Evolutionary conservation across 176 grass and related monocot genomes (phyloP).

Genomic region (Eragrostis curvula): DNA sequence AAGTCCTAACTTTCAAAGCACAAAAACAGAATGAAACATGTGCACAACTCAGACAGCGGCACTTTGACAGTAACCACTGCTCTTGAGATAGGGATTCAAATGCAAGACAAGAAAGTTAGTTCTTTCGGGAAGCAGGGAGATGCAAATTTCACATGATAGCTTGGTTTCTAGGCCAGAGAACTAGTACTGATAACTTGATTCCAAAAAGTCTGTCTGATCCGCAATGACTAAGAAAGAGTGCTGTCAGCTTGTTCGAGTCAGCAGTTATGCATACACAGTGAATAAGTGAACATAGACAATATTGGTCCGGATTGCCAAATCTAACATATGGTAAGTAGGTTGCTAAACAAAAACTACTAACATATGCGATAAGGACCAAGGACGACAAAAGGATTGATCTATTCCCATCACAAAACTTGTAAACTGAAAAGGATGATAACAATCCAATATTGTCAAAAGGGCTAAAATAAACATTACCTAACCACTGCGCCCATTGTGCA

Average conservation of each 20-base stretch:
- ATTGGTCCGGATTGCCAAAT: constrained; percentile 6
- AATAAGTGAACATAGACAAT: neutral
- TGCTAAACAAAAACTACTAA: neutral
- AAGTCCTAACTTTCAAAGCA: constrained; percentile 4
- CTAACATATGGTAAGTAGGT: neutral
- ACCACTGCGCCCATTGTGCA: constrained; percentile 89
- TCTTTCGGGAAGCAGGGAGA: neutral
- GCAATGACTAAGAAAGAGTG: neutral
- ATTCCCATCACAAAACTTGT: constrained; percentile 4
- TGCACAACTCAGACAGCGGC: neutral
- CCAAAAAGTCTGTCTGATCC: neutral
- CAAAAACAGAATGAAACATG: neutral
- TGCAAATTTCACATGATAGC: neutral
- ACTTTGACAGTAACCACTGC: neutral
- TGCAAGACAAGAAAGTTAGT: neutral
- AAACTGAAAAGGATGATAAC: neutral
- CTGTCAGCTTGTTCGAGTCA: neutral
- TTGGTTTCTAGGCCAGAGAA: neutral
- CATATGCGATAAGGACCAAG: neutral
- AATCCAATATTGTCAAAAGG: neutral
- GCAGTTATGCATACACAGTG: neutral
- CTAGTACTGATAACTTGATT: neutral
- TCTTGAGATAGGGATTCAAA: neutral
- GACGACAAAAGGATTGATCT: neutral
- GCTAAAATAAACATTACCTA: constrained; percentile 61